A percentile compares a stretch with the other conserved stretches of the same genome.
phyloP scores from a whole-genome alignment of 768 basidiomycete species.

The Kockovaella imperatae region DNA sequence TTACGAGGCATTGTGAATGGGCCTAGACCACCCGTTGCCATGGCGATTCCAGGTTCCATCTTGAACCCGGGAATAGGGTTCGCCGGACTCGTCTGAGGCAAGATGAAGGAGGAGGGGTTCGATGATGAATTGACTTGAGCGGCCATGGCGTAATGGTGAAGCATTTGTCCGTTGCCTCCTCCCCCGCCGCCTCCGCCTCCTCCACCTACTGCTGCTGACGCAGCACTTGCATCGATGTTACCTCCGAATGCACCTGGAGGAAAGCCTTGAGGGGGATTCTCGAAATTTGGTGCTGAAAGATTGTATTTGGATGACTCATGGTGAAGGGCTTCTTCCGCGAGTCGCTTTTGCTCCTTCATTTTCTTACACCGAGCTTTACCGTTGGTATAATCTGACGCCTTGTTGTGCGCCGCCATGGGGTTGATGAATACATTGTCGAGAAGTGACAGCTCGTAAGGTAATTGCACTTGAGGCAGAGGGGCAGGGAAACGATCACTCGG shows the following conservation, averaged over 20 bases:
- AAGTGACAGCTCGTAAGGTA: conserved; percentile 43
- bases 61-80: neutral
- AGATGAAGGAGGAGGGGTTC: too few relatives aligned
- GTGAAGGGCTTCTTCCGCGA: conserved; percentile 1
- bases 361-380: conserved; percentile 14
- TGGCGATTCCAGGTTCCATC: neutral
- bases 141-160: neutral
- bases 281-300: too few relatives aligned
- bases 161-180: neutral
- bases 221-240: neutral
- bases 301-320: neutral
- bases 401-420: conserved; percentile 42
- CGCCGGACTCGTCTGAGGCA: conserved; percentile 10
- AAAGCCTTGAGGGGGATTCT: neutral
- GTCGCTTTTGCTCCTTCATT: conserved; percentile 1
- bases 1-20: conserved; percentile 19
- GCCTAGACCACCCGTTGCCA: conserved; percentile 5
- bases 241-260: neutral
- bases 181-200: neutral
- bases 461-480: conserved; percentile 32
- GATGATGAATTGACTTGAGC: neutral
- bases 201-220: too few relatives aligned
- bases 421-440: conserved; percentile 45
- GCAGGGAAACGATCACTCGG: conserved; percentile 33
- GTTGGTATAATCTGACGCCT: conserved; percentile 42